Evolutionary conservation across 2,329 filamentous ascomycete species (phyloP), one percentile per base, ranked within the genome.

Genomic region (Byssochlamys sp.): DNA sequence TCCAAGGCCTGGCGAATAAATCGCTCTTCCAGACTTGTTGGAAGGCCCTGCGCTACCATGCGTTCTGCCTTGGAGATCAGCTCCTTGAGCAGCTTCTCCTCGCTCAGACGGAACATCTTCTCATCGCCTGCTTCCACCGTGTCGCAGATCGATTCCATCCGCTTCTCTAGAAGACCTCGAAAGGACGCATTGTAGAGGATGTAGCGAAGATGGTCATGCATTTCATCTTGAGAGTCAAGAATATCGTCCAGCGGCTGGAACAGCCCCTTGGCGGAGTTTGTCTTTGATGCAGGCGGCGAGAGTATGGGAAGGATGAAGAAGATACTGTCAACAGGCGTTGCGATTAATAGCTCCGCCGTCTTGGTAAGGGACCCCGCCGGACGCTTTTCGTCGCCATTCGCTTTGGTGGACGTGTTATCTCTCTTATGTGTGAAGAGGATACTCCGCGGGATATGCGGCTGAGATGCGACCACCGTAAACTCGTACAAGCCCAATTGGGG

Each of bases 221-320:
- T 64, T 26, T 75, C 71, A 31, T 75, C 69, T 28, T 75, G 71
- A 14, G 71, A 72, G 59, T 80, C 78, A 52, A 80, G 69, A 49
- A 80, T 73, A 63, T 80, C 78, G 59, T 80, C 78, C 11, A 78
- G 62, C 5, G 77, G 75, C 59, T 79, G 77, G 63, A 78, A 80
- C 9, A 76, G 68, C 26, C 62, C 62, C 55, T 65, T 66, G 59
- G 71, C 54, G 73, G 66, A 78, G 76, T 58, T 75, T 74, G 55
- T 76, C 26, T 77, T 75, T 10, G 70, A 65, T 52, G 77, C 77
- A 11, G 75, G 63, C 1, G 72, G 70, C 33, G 74, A 65, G 1
- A 97, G 79, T 3, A 85, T 81, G 0, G 92, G 88, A 1, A 97
- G 77, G 2, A 95, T 69, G 54, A 97, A 78, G 75, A 97, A 97